These are phyloP conservation scores for Aureobasidium melanogenum DNA, from an alignment of 2,329 filamentous ascomycete genomes.

Conservation along the genomic window DNA sequence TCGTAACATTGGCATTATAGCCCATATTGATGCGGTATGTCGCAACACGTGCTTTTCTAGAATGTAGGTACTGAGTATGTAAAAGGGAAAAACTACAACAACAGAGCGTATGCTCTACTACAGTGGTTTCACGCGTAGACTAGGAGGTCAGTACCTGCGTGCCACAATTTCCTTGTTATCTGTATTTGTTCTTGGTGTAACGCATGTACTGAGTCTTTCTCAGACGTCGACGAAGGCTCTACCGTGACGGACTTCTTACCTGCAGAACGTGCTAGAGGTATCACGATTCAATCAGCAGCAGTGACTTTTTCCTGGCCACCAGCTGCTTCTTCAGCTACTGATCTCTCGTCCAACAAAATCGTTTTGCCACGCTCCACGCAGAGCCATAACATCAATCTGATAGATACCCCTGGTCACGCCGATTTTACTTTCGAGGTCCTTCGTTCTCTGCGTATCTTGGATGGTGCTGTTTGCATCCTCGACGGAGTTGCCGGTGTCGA, in stretches of 20 bases:
- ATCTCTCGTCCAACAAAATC: neutral
- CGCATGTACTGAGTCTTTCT: neutral
- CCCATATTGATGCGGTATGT: constrained; percentile 83
- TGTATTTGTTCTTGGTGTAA: neutral
- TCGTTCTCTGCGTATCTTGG: constrained; percentile 76
- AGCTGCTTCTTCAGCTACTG: constrained; percentile 20
- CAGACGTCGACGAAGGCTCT: constrained; percentile 89
- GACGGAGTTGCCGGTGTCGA: constrained; percentile 92
- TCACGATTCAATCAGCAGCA: constrained; percentile 95
- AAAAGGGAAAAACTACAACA: constrained; percentile 85
- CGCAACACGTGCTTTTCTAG: neutral
- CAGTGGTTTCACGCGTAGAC: constrained; percentile 75
- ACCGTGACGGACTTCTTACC: constrained; percentile 96
- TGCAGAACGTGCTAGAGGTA: constrained; percentile 81
- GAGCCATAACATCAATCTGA: constrained; percentile 73
- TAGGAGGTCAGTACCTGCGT: constrained; percentile 51
- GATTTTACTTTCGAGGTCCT: constrained; percentile 97
- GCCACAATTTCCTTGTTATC: neutral
- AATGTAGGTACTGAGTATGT: constrained; percentile 12
- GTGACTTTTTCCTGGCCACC: constrained; percentile 93
- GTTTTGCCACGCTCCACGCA: constrained; percentile 41
- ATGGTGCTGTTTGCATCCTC: constrained; percentile 86
- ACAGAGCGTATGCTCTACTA: constrained; percentile 99
- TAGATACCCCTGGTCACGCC: constrained; percentile 93
- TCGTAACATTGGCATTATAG: constrained; percentile 95